Evolutionary conservation across 495 filamentous ascomycete species (phyloP), one percentile per base, ranked within the genome.

Genomic region (Penicillium angulare): DNA sequence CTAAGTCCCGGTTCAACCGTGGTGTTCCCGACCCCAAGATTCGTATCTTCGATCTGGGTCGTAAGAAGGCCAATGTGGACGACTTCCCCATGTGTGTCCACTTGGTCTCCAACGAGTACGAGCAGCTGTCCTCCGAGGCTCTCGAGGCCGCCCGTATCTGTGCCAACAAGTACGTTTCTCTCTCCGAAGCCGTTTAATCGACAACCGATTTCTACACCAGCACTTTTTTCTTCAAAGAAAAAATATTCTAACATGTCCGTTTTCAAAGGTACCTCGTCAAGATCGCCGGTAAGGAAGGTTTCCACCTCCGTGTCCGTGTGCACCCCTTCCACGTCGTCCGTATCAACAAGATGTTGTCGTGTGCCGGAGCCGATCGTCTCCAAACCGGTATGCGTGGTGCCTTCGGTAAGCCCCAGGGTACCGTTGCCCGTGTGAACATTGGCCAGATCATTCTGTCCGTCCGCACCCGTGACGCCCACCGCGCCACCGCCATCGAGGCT

Each of bases 321-420:
- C 93, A 97, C 84, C 93, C 93, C 55, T 96, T 88, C 90, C 93
- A 98, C 80, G 92, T 97, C 77, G 84, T 97, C 81, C 93, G 93
- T 76, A 98, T 98, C 90, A 98, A 98, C 89, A 98, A 98, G 84
- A 97, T 98, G 93, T 89, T 98, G 87, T 97, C 92, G 57, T 97
- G 93, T 74, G 93, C 93, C 65, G 93, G 93, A 78, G 93, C 93
- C 85, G 93, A 98, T 97, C 86, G 93, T 83, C 85, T 98, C 68
- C 93, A 98, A 76, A 97, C 93, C 56, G 93, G 93, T 78, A 98
- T 98, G 93, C 93, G 93, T 86, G 93, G 93, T 84, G 93, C 93
- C 57, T 98, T 89, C 84, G 93, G 93, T 72, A 98, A 98, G 85
- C 92, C 93, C 75, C 91, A 97, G 80, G 93, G 92, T 68, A 84